Evolutionary conservation across 805 yeast genomes (phyloP).

Genomic region (Teunomyces kruisii): DNA sequence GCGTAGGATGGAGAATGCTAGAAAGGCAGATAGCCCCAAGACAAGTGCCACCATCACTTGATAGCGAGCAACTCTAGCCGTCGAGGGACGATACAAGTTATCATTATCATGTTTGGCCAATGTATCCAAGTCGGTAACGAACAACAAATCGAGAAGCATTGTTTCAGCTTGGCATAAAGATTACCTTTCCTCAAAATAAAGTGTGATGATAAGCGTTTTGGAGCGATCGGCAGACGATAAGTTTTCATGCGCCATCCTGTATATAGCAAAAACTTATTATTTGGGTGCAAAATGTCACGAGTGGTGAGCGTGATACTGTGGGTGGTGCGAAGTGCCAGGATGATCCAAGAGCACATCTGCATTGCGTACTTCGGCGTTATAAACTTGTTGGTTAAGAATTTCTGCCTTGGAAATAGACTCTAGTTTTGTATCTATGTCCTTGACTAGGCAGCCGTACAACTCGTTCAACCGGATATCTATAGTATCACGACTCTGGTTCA

Average conservation of each 20-base stretch:
- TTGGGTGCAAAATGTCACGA: background rate
- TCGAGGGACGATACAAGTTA: conserved; percentile 9
- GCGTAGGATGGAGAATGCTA: conserved; percentile 68
- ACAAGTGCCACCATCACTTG: conserved; percentile 70
- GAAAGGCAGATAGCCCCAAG: conserved; percentile 67
- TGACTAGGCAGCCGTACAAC: background rate
- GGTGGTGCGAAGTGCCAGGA: background rate
- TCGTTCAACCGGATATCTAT: conserved; percentile 4
- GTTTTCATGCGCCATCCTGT: background rate
- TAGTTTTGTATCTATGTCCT: background rate
- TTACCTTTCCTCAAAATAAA: too few species aligned
- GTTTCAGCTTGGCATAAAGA: too few species aligned
- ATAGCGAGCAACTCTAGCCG: conserved; percentile 64
- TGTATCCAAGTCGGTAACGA: background rate
- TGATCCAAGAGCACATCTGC: background rate
- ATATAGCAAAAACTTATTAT: background rate
- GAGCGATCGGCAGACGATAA: background rate
- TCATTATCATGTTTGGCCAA: background rate
- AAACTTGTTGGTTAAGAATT: background rate
- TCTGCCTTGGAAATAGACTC: background rate
- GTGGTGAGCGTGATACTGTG: background rate
- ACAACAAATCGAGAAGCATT: background rate
- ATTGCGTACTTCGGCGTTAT: background rate
- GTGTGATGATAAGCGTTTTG: background rate
- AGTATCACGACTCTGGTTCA: conserved; percentile 7